Evolutionary conservation across 805 yeast species (phyloP).

Genomic region (Wickerhamomyces ciferrii): DNA sequence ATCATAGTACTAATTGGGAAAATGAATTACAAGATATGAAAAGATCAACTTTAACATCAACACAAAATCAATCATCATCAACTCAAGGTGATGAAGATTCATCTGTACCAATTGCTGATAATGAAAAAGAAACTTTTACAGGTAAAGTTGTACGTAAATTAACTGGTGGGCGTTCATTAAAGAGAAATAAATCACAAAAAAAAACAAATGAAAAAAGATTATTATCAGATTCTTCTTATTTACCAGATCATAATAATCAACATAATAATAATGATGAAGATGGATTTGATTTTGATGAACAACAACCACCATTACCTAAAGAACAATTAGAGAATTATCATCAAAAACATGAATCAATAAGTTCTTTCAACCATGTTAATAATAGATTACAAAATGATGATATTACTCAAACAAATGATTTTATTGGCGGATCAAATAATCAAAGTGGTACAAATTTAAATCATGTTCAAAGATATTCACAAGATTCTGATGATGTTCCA

Average conservation of each 20-base stretch:
- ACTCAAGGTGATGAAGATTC: constrained; percentile 19
- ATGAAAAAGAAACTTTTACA: constrained; percentile 32
- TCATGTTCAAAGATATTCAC: not conserved
- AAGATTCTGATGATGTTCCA: not conserved
- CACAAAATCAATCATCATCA: constrained; percentile 7
- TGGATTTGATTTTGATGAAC: constrained; percentile 1
- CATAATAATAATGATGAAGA: not conserved
- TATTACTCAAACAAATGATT: constrained; percentile 17
- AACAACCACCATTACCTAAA: constrained; percentile 5
- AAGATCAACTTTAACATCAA: constrained; percentile 6
- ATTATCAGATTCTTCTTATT: constrained; percentile 4
- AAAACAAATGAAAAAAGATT: constrained; percentile 7
- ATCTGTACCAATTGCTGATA: constrained; percentile 26
- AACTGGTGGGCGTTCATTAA: constrained; percentile 25
- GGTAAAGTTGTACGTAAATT: constrained; percentile 38
- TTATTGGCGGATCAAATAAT: constrained; percentile 6
- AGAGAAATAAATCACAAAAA: constrained; percentile 11
- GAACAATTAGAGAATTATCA: constrained; percentile 3
- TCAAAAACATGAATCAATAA: constrained; percentile 11
- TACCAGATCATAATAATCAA: constrained; percentile 1
- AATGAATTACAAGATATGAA: constrained; percentile 31
- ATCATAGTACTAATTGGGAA: constrained; percentile 75
- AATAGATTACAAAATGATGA: constrained; percentile 4
- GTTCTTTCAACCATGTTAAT: constrained; percentile 13
- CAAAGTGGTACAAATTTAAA: not conserved